Evolutionary conservation across 2,329 filamentous ascomycete genomes (phyloP).

Genomic region (Lachnum nothofagi): DNA sequence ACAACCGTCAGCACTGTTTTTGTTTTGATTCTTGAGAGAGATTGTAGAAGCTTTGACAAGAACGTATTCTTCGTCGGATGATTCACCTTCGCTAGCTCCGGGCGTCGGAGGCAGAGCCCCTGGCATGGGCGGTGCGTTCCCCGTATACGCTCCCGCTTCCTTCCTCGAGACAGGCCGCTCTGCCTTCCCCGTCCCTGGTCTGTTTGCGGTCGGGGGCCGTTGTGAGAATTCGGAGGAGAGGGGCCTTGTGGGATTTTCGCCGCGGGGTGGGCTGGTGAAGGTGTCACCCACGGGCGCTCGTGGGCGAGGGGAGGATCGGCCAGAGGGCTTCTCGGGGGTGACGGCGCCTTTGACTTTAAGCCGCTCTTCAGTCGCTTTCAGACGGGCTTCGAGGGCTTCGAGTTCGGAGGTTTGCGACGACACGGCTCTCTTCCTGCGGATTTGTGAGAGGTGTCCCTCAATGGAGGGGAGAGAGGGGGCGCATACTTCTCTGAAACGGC

Average conservation of each 20-base stretch:
- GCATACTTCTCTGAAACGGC: conserved; percentile 73
- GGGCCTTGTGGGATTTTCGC: conserved; percentile 16
- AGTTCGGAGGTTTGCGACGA: conserved; percentile 71
- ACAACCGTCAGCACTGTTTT: conserved; percentile 24
- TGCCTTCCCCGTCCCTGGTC: conserved; percentile 1
- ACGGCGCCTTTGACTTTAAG: conserved; percentile 44
- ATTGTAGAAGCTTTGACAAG: conserved; percentile 12
- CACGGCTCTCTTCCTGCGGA: conserved; percentile 69
- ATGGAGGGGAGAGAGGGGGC: not conserved
- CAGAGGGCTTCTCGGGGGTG: conserved; percentile 5
- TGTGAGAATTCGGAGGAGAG: conserved; percentile 13
- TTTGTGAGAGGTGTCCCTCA: conserved; percentile 1
- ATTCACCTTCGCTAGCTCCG: conserved; percentile 34
- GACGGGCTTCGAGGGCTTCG: conserved; percentile 74
- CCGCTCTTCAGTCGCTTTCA: conserved; percentile 79
- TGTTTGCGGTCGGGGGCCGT: conserved; percentile 2
- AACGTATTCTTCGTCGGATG: conserved; percentile 26
- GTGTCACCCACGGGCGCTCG: conserved; percentile 20
- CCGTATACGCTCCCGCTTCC: conserved; percentile 4
- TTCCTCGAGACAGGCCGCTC: conserved; percentile 7
- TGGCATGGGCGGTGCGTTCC: conserved; percentile 18
- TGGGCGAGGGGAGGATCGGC: conserved; percentile 19
- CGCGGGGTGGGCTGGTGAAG: conserved; percentile 10
- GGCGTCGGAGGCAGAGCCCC: conserved; percentile 32
- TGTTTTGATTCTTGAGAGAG: not conserved